phyloP scores from a whole-genome alignment of 176 grass and related monocot genomes.

The Hordeum marinum region DNA sequence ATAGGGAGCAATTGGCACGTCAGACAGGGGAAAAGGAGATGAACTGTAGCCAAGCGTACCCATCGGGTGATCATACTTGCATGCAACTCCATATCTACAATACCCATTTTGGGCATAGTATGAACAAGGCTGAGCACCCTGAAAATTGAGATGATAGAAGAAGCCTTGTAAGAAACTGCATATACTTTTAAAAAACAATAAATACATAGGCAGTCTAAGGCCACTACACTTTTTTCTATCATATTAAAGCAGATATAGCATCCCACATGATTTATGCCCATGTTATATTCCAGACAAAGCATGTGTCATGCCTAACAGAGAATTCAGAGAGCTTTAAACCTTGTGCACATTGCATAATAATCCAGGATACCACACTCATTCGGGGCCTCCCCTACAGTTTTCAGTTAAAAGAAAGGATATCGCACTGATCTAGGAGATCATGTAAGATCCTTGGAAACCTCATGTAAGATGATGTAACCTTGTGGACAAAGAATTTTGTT shows the following conservation, averaged over 20 bases:
- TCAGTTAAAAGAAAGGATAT: background rate
- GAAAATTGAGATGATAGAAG: conserved; percentile 27
- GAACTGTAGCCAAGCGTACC: conserved; percentile 66
- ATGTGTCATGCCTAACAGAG: background rate
- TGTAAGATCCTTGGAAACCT: background rate
- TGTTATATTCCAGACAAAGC: background rate
- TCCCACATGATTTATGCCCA: background rate
- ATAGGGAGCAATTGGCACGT: conserved; percentile 59
- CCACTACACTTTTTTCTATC: background rate
- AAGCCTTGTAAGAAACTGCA: conserved; percentile 21
- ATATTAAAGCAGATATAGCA: conserved; percentile 13
- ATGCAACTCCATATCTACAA: conserved; percentile 78
- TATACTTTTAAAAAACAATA: background rate
- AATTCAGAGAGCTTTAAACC: background rate
- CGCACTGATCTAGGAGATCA: background rate
- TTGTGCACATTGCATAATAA: background rate
- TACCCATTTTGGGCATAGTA: conserved; percentile 77
- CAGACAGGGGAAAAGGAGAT: conserved; percentile 53
- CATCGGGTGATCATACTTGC: conserved; percentile 80
- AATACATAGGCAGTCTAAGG: background rate
- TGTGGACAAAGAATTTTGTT: background rate
- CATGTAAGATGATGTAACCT: too few species aligned
- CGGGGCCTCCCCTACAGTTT: background rate
- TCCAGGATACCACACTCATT: background rate
- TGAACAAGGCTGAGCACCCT: conserved; percentile 70